A percentile compares a stretch with the other conserved stretches of the same genome.
Evolutionary conservation across 805 yeast species (phyloP).

Genomic region (Hanseniaspora guilliermondii): DNA sequence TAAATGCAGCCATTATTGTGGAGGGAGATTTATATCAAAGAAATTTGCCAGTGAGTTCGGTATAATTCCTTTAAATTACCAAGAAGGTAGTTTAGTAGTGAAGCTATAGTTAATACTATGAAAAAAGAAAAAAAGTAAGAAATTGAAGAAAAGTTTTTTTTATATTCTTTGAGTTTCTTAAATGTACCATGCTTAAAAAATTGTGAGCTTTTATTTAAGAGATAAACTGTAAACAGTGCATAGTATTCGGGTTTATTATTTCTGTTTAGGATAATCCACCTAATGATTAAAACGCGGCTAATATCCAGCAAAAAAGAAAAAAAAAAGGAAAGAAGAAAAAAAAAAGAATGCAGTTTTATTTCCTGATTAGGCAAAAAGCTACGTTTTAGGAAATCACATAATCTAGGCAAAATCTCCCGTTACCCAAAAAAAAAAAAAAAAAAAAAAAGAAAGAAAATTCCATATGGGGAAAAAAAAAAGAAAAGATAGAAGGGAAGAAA

Average conservation of each 20-base stretch:
- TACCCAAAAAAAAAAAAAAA: neutral
- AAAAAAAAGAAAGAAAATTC: neutral
- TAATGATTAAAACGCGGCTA: neutral
- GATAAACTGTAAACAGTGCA: too few species aligned
- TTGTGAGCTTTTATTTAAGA: too few species aligned
- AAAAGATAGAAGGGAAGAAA: neutral
- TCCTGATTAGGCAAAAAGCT: neutral
- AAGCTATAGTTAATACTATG: constrained; percentile 22
- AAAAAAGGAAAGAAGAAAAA: neutral
- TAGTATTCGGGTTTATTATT: too few species aligned
- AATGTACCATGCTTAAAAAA: too few species aligned
- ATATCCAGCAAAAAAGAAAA: neutral
- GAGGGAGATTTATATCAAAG: constrained; percentile 72
- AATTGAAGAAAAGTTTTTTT: too few species aligned
- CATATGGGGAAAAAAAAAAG: neutral
- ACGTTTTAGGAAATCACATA: neutral
- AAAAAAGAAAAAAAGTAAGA: too few species aligned
- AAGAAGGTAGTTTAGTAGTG: constrained; percentile 45
- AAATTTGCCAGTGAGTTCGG: constrained; percentile 61
- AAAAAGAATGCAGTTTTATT: neutral
- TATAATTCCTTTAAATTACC: constrained; percentile 51
- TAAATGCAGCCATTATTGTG: constrained; percentile 52
- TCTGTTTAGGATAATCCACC: too few species aligned
- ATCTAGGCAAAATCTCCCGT: neutral
- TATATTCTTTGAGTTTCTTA: neutral